Conservation (phyloP, 75 land plant species). For the Pinus albicaulis region DNA sequence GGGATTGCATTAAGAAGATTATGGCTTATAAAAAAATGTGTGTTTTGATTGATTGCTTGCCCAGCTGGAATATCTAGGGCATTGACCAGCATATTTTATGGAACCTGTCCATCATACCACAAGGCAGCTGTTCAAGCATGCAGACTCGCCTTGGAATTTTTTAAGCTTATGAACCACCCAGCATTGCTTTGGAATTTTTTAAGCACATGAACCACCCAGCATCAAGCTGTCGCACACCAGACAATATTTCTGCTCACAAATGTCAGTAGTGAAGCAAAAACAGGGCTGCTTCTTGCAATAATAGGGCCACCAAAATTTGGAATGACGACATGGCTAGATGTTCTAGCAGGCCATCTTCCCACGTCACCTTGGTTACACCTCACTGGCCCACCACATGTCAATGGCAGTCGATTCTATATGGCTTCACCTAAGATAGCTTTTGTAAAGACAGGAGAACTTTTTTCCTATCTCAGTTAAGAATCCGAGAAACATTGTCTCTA, state of each 20-base stretch:
- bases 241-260: slow-evolving; percentile 65
- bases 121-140: no score
- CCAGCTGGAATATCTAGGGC: no score
- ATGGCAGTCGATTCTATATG: slow-evolving; percentile 53
- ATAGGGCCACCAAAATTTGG: slow-evolving; percentile 99
- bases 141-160: no score
- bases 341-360: slow-evolving; percentile 85
- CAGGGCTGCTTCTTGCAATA: slow-evolving; percentile 88
- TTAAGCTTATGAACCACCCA: no score
- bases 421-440: slow-evolving; percentile 65
- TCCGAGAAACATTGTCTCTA: slow-evolving; percentile 89
- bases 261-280: slow-evolving; percentile 89
- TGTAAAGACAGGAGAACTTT: slow-evolving; percentile 94
- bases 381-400: slow-evolving; percentile 68
- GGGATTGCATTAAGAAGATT: no score
- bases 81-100: no score
- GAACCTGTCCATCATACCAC: no score
- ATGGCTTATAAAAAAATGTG: no score
- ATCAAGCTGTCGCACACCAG: no score
- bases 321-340: slow-evolving; percentile 91
- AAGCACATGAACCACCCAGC: no score
- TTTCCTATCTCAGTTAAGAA: slow-evolving; percentile 98
- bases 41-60: no score
- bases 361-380: slow-evolving; percentile 70
- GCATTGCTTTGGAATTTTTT: no score